Evolutionary conservation across 805 yeast species (phyloP).

Genomic region (Ogataea paraovalis): DNA sequence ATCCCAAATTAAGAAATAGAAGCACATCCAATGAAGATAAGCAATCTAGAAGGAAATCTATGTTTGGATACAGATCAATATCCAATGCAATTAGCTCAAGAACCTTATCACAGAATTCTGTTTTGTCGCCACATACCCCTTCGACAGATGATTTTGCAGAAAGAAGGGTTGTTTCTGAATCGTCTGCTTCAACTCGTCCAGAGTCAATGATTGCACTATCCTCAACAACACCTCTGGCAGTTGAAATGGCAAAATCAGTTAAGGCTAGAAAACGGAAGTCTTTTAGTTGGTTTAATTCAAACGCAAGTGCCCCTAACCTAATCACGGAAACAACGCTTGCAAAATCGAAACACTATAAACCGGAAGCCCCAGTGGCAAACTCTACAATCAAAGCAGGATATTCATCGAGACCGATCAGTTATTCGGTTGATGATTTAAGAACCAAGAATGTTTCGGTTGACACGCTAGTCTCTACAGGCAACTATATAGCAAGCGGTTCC

Average conservation of each 20-base stretch:
- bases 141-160: not conserved
- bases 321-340: not conserved
- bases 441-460: slow-evolving; percentile 1
- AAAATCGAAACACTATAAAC: not conserved
- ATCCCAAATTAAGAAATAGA: slow-evolving; percentile 13
- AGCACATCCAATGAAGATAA: slow-evolving; percentile 16
- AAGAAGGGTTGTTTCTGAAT: slow-evolving; percentile 5
- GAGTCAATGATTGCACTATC: not conserved
- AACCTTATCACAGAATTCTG: slow-evolving; percentile 7
- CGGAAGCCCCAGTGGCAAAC: not conserved
- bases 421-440: slow-evolving; percentile 6
- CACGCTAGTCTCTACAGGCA: not conserved
- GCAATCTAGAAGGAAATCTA: slow-evolving; percentile 22
- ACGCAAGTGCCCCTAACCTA: slow-evolving; percentile 16
- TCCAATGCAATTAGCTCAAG: slow-evolving; percentile 23
- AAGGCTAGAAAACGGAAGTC: slow-evolving; percentile 19
- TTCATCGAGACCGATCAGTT: slow-evolving; percentile 1
- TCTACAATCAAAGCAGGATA: not conserved
- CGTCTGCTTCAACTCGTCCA: not conserved
- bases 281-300: slow-evolving; percentile 24
- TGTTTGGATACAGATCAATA: slow-evolving; percentile 26
- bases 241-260: slow-evolving; percentile 1
- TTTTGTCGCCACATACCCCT: not conserved
- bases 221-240: not conserved
- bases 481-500: not conserved